Percentiles rank a stretch among this genome's conserved stretches.
Conservation (phyloP, 2,329 filamentous ascomycete genomes). For the Apiospora phragmitis region DNA sequence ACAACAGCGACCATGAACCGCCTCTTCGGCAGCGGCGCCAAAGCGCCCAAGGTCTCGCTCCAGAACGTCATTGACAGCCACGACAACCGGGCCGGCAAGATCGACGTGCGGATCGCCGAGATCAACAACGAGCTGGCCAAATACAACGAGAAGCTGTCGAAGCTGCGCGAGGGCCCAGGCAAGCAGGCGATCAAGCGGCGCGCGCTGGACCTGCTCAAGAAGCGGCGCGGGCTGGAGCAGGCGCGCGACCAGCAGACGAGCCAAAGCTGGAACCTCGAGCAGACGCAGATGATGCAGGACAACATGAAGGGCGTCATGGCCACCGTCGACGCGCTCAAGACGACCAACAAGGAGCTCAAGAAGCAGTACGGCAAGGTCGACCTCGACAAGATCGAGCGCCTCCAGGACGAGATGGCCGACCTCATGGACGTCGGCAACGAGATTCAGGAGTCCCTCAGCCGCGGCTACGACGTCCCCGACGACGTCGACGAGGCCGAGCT, state of each 20-base stretch:
- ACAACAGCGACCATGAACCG: slow-evolving; percentile 72
- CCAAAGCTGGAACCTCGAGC: slow-evolving; percentile 99
- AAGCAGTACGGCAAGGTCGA: slow-evolving; percentile 97
- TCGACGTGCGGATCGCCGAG: slow-evolving; percentile 40
- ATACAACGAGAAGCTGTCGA: slow-evolving; percentile 61
- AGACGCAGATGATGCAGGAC: slow-evolving; percentile 97
- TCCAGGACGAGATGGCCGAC: slow-evolving; percentile 99
- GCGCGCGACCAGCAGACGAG: slow-evolving; percentile 92
- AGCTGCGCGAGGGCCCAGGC: slow-evolving; percentile 90
- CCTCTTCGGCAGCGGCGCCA: slow-evolving; percentile 86
- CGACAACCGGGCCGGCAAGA: slow-evolving; percentile 53
- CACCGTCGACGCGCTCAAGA: slow-evolving; percentile 96
- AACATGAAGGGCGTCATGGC: slow-evolving; percentile 99
- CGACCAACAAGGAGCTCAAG: slow-evolving; percentile 87
- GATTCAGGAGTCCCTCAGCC: slow-evolving; percentile 90
- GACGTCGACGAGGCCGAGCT: slow-evolving; percentile 96
- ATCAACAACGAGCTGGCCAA: slow-evolving; percentile 81
- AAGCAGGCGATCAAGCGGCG: slow-evolving; percentile 93
- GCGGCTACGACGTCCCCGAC: slow-evolving; percentile 93
- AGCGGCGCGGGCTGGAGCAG: slow-evolving; percentile 89
- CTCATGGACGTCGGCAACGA: slow-evolving; percentile 97
- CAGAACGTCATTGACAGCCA: slow-evolving; percentile 72
- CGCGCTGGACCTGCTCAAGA: slow-evolving; percentile 89
- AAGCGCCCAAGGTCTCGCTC: slow-evolving; percentile 83
- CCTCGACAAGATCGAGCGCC: slow-evolving; percentile 92